Percentiles rank a stretch among this genome's conserved stretches.
Evolutionary conservation across 805 yeast genomes (phyloP).

Genomic region (Yarrowia hollandica): DNA sequence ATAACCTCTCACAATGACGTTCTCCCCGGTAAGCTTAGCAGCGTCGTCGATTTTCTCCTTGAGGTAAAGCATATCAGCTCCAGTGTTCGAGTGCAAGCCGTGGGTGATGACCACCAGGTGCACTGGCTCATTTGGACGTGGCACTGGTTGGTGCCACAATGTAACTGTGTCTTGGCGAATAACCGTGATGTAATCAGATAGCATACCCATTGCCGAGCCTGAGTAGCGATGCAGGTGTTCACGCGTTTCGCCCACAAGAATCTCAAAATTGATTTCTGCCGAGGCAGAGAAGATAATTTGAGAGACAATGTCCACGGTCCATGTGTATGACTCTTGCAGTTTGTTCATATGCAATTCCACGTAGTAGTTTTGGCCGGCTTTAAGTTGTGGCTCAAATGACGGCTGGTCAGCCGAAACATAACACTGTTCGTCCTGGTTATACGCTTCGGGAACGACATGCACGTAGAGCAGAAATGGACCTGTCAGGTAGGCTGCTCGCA

Average conservation of each 20-base stretch:
- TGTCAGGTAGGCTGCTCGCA: constrained; percentile 79
- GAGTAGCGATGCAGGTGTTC: constrained; percentile 33
- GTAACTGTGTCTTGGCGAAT: constrained; percentile 57
- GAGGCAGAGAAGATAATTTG: constrained; percentile 74
- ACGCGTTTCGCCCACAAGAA: constrained; percentile 50
- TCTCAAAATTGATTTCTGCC: constrained; percentile 66
- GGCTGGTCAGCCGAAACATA: constrained; percentile 44
- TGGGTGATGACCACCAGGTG: constrained; percentile 88
- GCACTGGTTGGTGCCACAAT: constrained; percentile 74
- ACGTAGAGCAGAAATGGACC: constrained; percentile 89
- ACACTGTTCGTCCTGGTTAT: constrained; percentile 50
- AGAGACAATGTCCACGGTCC: constrained; percentile 79
- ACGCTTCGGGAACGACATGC: constrained; percentile 72
- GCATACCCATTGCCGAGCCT: not conserved
- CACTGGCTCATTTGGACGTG: constrained; percentile 53
- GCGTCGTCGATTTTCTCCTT: constrained; percentile 73
- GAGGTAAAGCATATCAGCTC: constrained; percentile 85
- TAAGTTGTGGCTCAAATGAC: constrained; percentile 53
- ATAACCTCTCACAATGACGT: constrained; percentile 78
- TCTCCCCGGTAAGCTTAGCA: constrained; percentile 50
- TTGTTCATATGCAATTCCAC: constrained; percentile 53
- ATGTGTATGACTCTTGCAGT: constrained; percentile 49
- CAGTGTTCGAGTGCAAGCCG: constrained; percentile 86
- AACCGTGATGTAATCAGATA: constrained; percentile 37
- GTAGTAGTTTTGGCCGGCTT: constrained; percentile 70